These are phyloP conservation scores for Backusella australiensis DNA, from an alignment of 192 early-diverging fungal genomes.

Conservation along the genomic window DNA sequence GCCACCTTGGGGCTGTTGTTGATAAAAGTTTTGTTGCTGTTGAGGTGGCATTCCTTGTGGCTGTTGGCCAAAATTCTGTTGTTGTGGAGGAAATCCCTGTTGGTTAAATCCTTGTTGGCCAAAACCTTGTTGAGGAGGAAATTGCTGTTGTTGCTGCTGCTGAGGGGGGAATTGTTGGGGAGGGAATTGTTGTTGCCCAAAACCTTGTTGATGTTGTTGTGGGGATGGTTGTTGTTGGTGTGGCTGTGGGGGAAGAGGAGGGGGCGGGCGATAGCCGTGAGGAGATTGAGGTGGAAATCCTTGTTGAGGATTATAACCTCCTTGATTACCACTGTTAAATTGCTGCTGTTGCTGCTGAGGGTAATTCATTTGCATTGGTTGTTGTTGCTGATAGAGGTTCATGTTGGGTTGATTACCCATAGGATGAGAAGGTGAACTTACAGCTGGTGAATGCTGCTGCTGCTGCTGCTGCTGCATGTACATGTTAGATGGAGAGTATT, in stretches of 20 bases:
- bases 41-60: not conserved
- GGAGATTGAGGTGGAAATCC: not conserved
- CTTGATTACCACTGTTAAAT: not conserved
- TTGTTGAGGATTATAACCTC: not conserved
- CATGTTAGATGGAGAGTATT: not conserved
- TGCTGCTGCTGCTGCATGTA: not conserved
- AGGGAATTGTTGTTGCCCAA: not conserved
- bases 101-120: not conserved
- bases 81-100: not conserved
- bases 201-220: not conserved
- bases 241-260: not conserved
- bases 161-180: not conserved
- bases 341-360: not conserved
- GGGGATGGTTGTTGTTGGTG: not conserved
- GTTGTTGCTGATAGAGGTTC: not conserved
- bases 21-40: conserved; percentile 1
- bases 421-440: not conserved
- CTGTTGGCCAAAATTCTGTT: not conserved
- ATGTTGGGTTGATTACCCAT: not conserved
- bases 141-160: not conserved
- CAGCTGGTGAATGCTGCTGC: not conserved
- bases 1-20: not conserved
- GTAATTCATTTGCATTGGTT: not conserved
- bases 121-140: not conserved
- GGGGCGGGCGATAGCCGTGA: not conserved